Conservation (phyloP, 805 yeast species). For the Saturnispora halmiae region DNA sequence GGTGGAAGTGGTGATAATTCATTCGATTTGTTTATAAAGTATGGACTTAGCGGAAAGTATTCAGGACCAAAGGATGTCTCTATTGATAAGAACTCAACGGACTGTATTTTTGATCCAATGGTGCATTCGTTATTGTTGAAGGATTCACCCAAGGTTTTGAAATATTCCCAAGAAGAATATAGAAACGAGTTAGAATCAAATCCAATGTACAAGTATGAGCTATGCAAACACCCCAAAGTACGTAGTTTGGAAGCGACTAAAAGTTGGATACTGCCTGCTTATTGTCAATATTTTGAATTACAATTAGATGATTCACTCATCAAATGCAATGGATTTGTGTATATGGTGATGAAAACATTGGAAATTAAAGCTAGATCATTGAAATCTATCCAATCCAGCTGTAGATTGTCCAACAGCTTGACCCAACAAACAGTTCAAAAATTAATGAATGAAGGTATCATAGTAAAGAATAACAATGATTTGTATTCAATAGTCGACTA, state of each 20-base stretch:
- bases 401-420: too few species aligned
- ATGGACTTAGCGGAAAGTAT: neutral
- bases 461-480: neutral
- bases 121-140: neutral
- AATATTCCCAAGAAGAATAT: neutral
- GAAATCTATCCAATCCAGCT: neutral
- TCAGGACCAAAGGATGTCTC: neutral
- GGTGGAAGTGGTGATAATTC: neutral
- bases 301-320: neutral
- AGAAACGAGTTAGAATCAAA: too few species aligned
- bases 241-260: neutral
- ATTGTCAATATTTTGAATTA: constrained; percentile 4
- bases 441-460: neutral
- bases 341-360: neutral
- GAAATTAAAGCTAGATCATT: neutral
- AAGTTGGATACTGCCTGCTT: neutral
- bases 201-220: neutral
- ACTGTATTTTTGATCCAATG: neutral
- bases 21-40: neutral
- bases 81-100: too few species aligned
- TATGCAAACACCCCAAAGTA: neutral
- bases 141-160: neutral
- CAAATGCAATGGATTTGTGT: constrained; percentile 5
- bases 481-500: neutral
- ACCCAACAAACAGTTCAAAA: neutral